These are phyloP conservation scores for Solanum aculeatissimum DNA, from an alignment of 305 asterid genomes.

Conservation along the genomic window DNA sequence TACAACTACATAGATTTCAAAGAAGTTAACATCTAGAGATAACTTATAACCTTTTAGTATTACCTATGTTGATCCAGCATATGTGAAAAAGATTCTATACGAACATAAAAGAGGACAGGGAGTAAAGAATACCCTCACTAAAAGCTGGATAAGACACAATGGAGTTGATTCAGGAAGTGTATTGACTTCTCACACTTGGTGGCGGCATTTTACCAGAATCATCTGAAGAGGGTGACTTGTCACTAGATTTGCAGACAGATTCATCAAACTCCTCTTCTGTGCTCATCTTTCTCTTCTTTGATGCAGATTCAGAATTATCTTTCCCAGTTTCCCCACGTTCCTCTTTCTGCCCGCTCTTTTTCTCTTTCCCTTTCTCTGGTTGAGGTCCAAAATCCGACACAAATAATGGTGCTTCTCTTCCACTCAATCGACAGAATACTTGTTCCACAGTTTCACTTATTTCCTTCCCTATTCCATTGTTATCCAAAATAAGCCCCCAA, in stretches of 20 bases:
- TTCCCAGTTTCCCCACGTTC: background rate
- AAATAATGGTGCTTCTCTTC: slow-evolving; percentile 79
- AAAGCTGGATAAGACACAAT: background rate
- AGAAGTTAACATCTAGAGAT: background rate
- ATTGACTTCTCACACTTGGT: slow-evolving; percentile 8
- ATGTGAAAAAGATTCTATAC: background rate
- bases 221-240: background rate
- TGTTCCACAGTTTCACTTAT: slow-evolving; percentile 69
- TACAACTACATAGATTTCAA: background rate
- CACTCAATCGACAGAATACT: slow-evolving; percentile 86
- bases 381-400: slow-evolving; percentile 24
- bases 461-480: slow-evolving; percentile 80
- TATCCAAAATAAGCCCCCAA: slow-evolving; percentile 88
- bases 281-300: slow-evolving; percentile 52
- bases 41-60: background rate
- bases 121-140: background rate
- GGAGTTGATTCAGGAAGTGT: background rate
- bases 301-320: slow-evolving; percentile 23
- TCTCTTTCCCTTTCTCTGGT: slow-evolving; percentile 48
- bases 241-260: slow-evolving; percentile 14
- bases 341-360: background rate
- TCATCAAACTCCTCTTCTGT: slow-evolving; percentile 30
- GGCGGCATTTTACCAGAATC: slow-evolving; percentile 17
- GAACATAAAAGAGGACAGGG: background rate
- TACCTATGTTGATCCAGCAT: background rate